Conservation (phyloP, 73 alveolate genomes). For the Stentor roeselii region DNA sequence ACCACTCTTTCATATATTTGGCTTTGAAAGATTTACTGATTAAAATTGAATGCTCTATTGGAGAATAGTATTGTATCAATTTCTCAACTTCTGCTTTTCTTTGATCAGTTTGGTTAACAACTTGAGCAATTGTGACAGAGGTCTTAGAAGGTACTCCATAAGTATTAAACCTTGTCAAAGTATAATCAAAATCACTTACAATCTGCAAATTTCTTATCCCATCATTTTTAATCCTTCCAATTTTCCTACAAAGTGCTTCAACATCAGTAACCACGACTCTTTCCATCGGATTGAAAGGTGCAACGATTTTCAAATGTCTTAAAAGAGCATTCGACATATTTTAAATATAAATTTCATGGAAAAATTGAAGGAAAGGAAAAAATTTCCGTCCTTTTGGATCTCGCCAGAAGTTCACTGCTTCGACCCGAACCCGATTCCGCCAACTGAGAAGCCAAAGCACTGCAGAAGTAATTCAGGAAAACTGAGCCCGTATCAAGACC, state of each 20-base stretch:
- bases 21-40: background rate
- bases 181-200: background rate
- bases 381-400: background rate
- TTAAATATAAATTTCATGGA: background rate
- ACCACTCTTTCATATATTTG: background rate
- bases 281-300: background rate
- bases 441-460: background rate
- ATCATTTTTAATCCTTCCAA: background rate
- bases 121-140: background rate
- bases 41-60: background rate
- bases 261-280: background rate
- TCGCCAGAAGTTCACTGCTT: background rate
- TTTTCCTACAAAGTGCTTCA: background rate
- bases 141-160: background rate
- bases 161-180: background rate
- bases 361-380: too few species aligned
- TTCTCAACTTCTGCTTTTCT: background rate
- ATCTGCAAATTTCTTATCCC: background rate
- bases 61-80: background rate
- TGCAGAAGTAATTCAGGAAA: background rate
- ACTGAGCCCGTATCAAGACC: slow-evolving; percentile 12
- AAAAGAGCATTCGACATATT: background rate
- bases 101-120: background rate
- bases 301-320: background rate
- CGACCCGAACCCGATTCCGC: background rate